Evolutionary conservation across 805 yeast genomes (phyloP), one percentile per base, ranked within the genome.

Genomic region (Wickerhamiella vanderwaltii): DNA sequence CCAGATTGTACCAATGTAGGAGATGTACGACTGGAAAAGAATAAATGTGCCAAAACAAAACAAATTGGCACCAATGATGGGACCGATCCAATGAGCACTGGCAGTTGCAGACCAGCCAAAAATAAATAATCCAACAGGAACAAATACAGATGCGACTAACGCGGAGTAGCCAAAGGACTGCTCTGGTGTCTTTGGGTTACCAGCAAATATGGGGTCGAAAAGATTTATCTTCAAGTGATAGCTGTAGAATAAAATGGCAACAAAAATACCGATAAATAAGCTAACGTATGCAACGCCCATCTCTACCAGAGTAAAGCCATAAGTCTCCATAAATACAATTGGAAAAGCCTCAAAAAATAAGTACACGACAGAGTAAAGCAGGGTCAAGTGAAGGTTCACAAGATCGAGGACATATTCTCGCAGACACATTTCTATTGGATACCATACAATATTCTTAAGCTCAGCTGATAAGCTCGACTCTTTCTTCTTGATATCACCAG

Each of bases 341-440:
- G 83, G 81, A 57, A 72, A 72, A 4, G 74, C 75, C 56, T 77
- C 81, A 50, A 75, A 72, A 63, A 71, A 75, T 13, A 73, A 54
- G 53, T 73, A 77, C 46, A 72, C 48, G 23, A 68, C 56, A 22
- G 77, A 71, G 54, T 75, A 76, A 5, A 67, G 61, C 36, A 75
- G 50, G 0, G 76, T 73, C 48, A 70, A 59, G 54, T 73, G 74
- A 19, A 68, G 16, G 51, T 75, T 67, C 45, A 74, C 66, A 22
- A 73, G 61, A 16, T 75, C 43, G n/a, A 75, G 68, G 22, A 71
- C 72, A 0, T 81, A 81, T 53, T 76, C 81, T 39, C 55, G 47
- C 18, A 67, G 24, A n/a, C 69, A 63, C 43, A 76, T 61, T 41
- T 66, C 66, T 15, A 60, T 38, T 2, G 81, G 79, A 13, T 56